Evolutionary conservation across 768 basidiomycete genomes (phyloP), one percentile per base, ranked within the genome.

Genomic region (Leccinum variicolor): DNA sequence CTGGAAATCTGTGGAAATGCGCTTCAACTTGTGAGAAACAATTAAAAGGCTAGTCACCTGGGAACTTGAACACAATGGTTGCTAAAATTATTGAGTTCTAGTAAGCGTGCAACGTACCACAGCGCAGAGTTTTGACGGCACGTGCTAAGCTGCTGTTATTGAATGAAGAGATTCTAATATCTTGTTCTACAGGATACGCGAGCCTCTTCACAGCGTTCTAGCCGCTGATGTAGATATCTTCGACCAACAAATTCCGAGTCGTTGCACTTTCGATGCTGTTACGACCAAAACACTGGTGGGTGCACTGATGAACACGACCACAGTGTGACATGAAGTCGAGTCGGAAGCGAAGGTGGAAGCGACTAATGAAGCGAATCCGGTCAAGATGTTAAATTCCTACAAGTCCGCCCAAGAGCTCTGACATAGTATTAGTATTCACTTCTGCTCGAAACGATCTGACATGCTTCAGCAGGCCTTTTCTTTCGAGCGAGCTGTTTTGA

Each of bases 1-100:
- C 39, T 25, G 58, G 58, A 59, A 52, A 50, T 49, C 25, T 36
- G 33, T 55, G 45, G 56, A 46, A 45, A 33, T 8, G 17, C 21
- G 56, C 65, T 55, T 65, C 57, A 58, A 50, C n/a, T n/a, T n/a
- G n/a, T n/a, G 25, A 49, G 19, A 28, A n/a, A 69, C 55, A 58
- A 66, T 63, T 19, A 43, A 7, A n/a, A 19, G 15, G 15, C 36
- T 26, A 13, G 13, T 13, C 31, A 19, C n/a, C n/a, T 25, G 52
- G 53, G 33, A 50, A n/a, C n/a, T n/a, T n/a, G n/a, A n/a, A 57
- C 26, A 63, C 52, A 63, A 63, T 55, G n/a, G 31, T 28, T 4
- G 10, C 23, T 25, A 29, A 46, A 39, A 50, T 26, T 21, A 31
- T 26, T 36, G 14, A 33, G n/a, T 39, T 31, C 26, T 6, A 25